Evolutionary conservation across 106 monocot genomes (phyloP), one percentile per base, ranked within the genome.

Genomic region (Amphibolis antarctica): DNA sequence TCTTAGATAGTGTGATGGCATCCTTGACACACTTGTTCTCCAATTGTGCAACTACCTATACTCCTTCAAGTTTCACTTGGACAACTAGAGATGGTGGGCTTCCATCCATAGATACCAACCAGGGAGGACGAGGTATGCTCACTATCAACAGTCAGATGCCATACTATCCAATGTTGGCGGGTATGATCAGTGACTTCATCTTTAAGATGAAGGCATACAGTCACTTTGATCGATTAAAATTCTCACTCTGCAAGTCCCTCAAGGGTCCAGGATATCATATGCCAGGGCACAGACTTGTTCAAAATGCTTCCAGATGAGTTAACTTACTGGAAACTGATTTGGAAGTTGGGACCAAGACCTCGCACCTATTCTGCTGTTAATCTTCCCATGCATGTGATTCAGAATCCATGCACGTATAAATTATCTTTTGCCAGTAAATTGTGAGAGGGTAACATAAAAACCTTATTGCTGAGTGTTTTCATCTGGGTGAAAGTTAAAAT

Each of bases 151-250:
- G 64, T 74, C 77, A 0, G 79, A 93, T 24, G 66, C 65, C 30
- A 47, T 93, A 19, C 65, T 93, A 26, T 72, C 83, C 5, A 85
- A 93, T 68, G 68, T 88, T 15, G 93, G 93, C 66, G 77, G 81
- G 28, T 28, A 63, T 23, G 76, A 88, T 10, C 74, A 52, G 6
- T n/a, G 85, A 88, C 29, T 93, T 93, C 63, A 53, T 76, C 5
- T 88, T 93, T 69, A 88, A 93, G 64, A 93, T 93, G 93, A 85
- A 75, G 56, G 85, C 88, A 0, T 93, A 93, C 65, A 93, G 93
- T 63, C 88, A 93, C 66, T 81, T 77, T 12, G 93, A 93, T 42
- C 66, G 93, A 1, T 67, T 93, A 9, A 82, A 71, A 66, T 83
- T 62, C 42, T 49, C 53, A 54, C 12, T 71, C 25, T 20, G 26